Evolutionary conservation across 768 basidiomycete genomes (phyloP), one percentile per base, ranked within the genome.

Genomic region (Mycena epipterygia): DNA sequence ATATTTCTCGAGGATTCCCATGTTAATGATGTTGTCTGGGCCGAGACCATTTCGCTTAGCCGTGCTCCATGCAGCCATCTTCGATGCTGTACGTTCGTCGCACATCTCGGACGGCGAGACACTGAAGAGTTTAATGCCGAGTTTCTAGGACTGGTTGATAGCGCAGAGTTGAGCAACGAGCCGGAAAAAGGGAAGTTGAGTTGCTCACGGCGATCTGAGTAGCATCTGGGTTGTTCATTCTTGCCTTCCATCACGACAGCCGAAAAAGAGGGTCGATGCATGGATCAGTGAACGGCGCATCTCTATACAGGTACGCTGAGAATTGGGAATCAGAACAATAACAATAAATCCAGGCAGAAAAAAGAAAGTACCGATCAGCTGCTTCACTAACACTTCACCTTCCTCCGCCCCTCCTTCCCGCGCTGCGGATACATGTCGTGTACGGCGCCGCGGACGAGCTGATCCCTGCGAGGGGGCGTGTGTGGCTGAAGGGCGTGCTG

Each of bases 241-340:
- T 25, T 7, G 56, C 56, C 23, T 57, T 57, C 56, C 56, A 57
- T 39, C 39, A 39, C 3, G 56, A 9, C 5, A 57, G 56, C n/a
- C 56, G 39, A 23, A 42, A 41, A 21, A 57, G 56, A 13, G 56
- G 56, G 1, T 42, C 39, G 14, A 9, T 19, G n/a, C 56, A 57
- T 3, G 56, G 56, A 25, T 57, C 56, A n/a, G 25, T 57, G 39
- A 57, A 57, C 2, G 56, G 56, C n/a, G 56, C 56, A 37, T 57
- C 56, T 29, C 56, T 16, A 16, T 57, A 57, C 56, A 57, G 41
- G 39, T 57, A 57, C 6, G 56, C 56, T 57, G 27, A 41, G 55
- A n/a, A 37, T 5, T 3, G 21, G 39, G 19, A 56, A 56, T 37
- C 23, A 39, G 35, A 37, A 21, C 35, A 25, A 56, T 39, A 23